Evolutionary conservation across 441 rosid species (phyloP).

Genomic region (Isatis lusitanica): DNA sequence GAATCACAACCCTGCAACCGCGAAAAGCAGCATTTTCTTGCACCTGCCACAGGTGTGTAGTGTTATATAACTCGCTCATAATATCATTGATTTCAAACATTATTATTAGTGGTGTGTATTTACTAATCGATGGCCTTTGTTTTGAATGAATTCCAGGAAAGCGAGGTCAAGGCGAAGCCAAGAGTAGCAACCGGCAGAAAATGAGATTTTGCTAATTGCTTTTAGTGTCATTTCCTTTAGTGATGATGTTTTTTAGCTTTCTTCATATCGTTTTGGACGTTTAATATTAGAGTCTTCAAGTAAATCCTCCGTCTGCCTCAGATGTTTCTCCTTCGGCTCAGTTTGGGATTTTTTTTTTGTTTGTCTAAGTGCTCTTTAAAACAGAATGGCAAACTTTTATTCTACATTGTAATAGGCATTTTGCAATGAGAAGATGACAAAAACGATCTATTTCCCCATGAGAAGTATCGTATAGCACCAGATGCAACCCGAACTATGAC

Average conservation of each 20-base stretch:
- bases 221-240: not conserved
- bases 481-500: too few relatives aligned
- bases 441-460: too few relatives aligned
- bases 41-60: constrained; percentile 75
- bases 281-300: not conserved
- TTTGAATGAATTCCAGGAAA: constrained; percentile 50
- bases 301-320: constrained; percentile 1
- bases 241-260: not conserved
- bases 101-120: not conserved
- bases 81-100: not conserved
- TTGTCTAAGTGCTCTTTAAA: not conserved
- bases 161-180: constrained; percentile 88
- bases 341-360: not conserved
- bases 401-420: not conserved
- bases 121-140: not conserved
- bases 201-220: constrained; percentile 31
- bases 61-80: not conserved
- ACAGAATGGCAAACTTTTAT: not conserved
- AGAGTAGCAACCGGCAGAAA: constrained; percentile 67
- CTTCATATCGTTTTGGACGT: not conserved
- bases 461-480: too few relatives aligned
- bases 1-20: constrained; percentile 95
- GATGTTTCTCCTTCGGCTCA: constrained; percentile 2
- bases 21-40: constrained; percentile 73
- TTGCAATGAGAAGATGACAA: too few relatives aligned